Evolutionary conservation across 169 alveolate genomes (phyloP), one percentile per base, ranked within the genome.

Genomic region (Babesia ovis): DNA sequence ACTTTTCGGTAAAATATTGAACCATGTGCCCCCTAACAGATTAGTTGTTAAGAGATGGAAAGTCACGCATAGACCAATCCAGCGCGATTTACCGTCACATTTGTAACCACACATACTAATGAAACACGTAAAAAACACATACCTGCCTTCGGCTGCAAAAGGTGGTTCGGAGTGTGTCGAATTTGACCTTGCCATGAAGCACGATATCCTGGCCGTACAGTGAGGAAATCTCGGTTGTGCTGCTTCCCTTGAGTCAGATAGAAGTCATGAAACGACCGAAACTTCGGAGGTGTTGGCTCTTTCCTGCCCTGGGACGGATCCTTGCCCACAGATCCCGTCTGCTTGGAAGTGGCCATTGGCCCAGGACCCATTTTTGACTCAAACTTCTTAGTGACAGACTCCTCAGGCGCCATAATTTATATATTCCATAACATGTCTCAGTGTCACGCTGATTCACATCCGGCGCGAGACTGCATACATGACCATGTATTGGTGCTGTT

Each of bases 231-330:
- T 0, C 43, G 34, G 4, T 56, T 27, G 29, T 58, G 61, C 6
- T 34, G 62, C 37, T 29, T 46, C 55, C 82, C 58, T 29, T 79
- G 68, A 22, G 53, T 20, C 12, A 55, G 20, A 48, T 79, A 79
- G 20, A 69, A 79, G 37, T 48, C 87, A 31, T 79, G 73, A 32
- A 79, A 79, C 16, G 73, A 70, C 29, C 77, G 53, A 29, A 69
- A 58, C 50, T 32, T 68, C 16, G 61, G 77, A 16, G 87, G 84
- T 14, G 51, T 27, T 16, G 67, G 20, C 4, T 45, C 34, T 29
- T 43, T 31, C 32, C 64, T 53, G 8, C 9, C 32, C 2, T 34
- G 58, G 20, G 42, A 16, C 25, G 42, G n/a, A 4, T 55, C 64
- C 34, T 45, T 22, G 34, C 12, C 12, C n/a, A 18, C 27, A 8